Conservation (phyloP, 2,329 filamentous ascomycete species). For the Pseudogymnoascus destructans region DNA sequence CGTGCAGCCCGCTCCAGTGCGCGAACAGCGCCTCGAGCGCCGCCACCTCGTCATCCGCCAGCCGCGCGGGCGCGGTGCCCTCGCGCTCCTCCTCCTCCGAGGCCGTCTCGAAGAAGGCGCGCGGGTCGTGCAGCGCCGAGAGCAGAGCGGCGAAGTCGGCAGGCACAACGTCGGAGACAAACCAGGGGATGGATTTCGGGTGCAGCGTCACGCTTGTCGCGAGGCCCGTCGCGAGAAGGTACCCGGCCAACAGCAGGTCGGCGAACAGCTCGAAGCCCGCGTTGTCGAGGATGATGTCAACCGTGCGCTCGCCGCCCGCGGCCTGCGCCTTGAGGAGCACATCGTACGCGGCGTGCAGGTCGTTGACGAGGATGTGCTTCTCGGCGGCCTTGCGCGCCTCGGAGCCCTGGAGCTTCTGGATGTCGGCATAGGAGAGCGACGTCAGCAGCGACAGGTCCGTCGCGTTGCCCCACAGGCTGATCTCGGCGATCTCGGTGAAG, state of each 20-base stretch:
- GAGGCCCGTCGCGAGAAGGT: constrained; percentile 69
- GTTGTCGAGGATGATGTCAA: constrained; percentile 95
- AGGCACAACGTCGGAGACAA: constrained; percentile 88
- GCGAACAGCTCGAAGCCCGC: constrained; percentile 96
- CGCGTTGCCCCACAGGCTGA: constrained; percentile 94
- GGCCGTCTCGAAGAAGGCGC: constrained; percentile 62
- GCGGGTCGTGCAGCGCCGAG: constrained; percentile 62
- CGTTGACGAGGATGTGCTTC: constrained; percentile 84
- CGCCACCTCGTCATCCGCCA: constrained; percentile 53
- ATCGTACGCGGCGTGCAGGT: constrained; percentile 61
- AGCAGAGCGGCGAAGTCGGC: constrained; percentile 75
- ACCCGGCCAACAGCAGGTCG: constrained; percentile 83
- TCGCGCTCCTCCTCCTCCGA: constrained; percentile 52
- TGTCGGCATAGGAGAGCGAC: constrained; percentile 83
- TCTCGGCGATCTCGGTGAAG: constrained; percentile 89
- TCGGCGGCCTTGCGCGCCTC: constrained; percentile 76
- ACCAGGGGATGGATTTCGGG: constrained; percentile 94
- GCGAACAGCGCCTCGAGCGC: constrained; percentile 66
- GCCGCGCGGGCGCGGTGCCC: constrained; percentile 42
- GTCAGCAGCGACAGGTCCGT: constrained; percentile 88
- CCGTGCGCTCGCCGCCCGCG: constrained; percentile 50
- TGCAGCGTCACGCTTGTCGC: constrained; percentile 81
- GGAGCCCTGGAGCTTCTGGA: constrained; percentile 88
- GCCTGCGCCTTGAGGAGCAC: constrained; percentile 52
- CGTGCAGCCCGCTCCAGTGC: constrained; percentile 68